Percentiles rank a stretch among this genome's conserved stretches.
These are phyloP conservation scores for Plenodomus biglobosus DNA, from an alignment of 2,329 filamentous ascomycete species.

Conservation along the genomic window DNA sequence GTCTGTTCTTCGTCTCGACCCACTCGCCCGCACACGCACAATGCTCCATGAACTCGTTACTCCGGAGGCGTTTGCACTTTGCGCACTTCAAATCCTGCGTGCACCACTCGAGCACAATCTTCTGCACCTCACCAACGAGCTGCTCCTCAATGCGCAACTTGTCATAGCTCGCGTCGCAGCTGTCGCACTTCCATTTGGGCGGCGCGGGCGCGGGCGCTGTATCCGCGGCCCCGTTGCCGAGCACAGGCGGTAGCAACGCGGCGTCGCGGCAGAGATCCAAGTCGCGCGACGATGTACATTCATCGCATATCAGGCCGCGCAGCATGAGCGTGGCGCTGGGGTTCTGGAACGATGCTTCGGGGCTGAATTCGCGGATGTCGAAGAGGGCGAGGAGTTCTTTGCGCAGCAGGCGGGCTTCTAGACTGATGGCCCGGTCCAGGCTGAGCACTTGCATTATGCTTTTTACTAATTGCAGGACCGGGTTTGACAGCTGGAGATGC, in stretches of 20 bases:
- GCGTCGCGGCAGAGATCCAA: slow-evolving; percentile 91
- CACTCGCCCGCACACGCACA: slow-evolving; percentile 90
- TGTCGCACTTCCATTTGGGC: slow-evolving; percentile 72
- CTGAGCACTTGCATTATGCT: slow-evolving; percentile 87
- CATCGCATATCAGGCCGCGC: slow-evolving; percentile 77
- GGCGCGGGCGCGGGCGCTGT: slow-evolving; percentile 49
- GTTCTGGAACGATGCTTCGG: slow-evolving; percentile 84
- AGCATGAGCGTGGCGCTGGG: slow-evolving; percentile 75
- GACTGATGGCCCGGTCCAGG: slow-evolving; percentile 84
- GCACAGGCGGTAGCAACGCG: slow-evolving; percentile 65
- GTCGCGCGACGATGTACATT: slow-evolving; percentile 86
- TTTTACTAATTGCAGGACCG: slow-evolving; percentile 88
- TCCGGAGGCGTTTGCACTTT: slow-evolving; percentile 65
- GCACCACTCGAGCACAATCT: slow-evolving; percentile 74
- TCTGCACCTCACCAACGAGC: slow-evolving; percentile 75
- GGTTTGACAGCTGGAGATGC: slow-evolving; percentile 64
- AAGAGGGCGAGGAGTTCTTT: slow-evolving; percentile 89
- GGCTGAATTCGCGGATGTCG: slow-evolving; percentile 90
- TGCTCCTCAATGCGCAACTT: slow-evolving; percentile 81
- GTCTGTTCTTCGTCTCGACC: slow-evolving; percentile 69
- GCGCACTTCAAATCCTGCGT: slow-evolving; percentile 89
- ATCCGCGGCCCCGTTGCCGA: slow-evolving; percentile 32
- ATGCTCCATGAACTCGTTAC: slow-evolving; percentile 96
- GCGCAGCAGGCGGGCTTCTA: slow-evolving; percentile 83
- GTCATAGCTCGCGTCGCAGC: slow-evolving; percentile 75